Base-by-base conservation (phyloP, 164 flowering plant species). In the Berberis thunbergii region DNA sequence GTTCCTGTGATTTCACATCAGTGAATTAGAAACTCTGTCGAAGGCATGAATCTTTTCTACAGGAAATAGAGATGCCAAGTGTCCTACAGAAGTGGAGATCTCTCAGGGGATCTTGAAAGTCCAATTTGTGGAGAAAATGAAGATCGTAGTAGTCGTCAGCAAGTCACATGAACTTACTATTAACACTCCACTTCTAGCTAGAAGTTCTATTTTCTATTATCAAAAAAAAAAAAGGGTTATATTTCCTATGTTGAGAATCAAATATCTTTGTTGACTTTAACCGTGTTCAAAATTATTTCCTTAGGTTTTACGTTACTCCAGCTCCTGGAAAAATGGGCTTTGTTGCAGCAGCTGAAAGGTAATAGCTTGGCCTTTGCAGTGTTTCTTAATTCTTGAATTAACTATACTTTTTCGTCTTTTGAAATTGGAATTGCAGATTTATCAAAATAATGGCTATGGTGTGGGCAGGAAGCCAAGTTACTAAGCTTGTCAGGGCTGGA, bases 381-480 rank as follows among this genome's bases (percentile, higher is more conserved):
- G 13, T 44, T 43, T 52, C n/a, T 3, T 39, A 41, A 43, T 57
- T 1, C 45, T 41, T 13, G 45, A 52, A 55, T 43, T 39, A 48
- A 9, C 39, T 7, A 42, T 10, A 8, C 26, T 45, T 40, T 2
- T 40, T 43, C 39, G 1, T 63, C 45, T 49, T 9, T 59, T 12
- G 52, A 3, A 43, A 39, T 65, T 41, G 67, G n/a, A 45, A 65
- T 60, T 78, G 70, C 84, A 90, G 97, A 74, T 91, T 91, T 78
- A 60, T 91, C 61, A 88, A 91, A 77, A 64, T 88, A 64, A 79
- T 86, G 89, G 93, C 96, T 49, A 83, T 81, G 88, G 93, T 88
- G 13, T 91, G 96, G 97, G 90, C 96, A 58, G 96, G 97, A 64
- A 91, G 97, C 72, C 97, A 91, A 66, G 96, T 88, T 38, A 91